phyloP scores from a whole-genome alignment of 805 yeast species.

The Hanseniaspora pseudoguilliermondii region DNA sequence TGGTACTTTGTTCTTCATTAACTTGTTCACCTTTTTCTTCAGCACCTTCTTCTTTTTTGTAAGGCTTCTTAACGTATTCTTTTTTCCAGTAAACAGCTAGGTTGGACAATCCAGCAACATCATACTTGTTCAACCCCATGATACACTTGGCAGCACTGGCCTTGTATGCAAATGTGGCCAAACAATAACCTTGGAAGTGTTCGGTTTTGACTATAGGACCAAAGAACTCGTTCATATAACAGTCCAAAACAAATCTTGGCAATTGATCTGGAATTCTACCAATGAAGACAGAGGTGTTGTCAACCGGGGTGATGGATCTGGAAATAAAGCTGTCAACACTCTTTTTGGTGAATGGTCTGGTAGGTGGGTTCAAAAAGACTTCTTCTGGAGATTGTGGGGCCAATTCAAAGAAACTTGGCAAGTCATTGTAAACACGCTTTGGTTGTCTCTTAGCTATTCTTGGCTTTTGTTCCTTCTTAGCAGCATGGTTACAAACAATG shows the following conservation, averaged over 20 bases:
- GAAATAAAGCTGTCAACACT: conserved; percentile 52
- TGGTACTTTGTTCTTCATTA: conserved; percentile 8
- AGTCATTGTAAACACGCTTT: conserved; percentile 15
- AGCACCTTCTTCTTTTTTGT: conserved; percentile 15
- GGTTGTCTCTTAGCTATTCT: conserved; percentile 19
- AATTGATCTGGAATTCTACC: conserved; percentile 62
- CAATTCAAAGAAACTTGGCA: conserved; percentile 13
- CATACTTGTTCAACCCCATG: conserved; percentile 56
- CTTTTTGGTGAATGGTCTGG: conserved; percentile 34
- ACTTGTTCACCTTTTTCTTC: conserved; percentile 14
- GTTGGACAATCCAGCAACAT: conserved; percentile 61
- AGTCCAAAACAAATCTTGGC: conserved; percentile 18
- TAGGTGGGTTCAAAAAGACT: conserved; percentile 20
- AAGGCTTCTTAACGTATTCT: conserved; percentile 32
- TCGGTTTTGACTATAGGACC: conserved; percentile 12
- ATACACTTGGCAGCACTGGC: conserved; percentile 84
- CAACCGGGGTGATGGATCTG: conserved; percentile 58
- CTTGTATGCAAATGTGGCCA: conserved; percentile 75
- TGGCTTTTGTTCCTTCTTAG: conserved; percentile 34
- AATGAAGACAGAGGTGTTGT: conserved; percentile 62
- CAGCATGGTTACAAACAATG: conserved; percentile 80
- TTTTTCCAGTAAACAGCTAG: conserved; percentile 84
- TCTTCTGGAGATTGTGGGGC: conserved; percentile 14
- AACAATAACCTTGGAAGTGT: conserved; percentile 53
- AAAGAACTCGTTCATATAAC: conserved; percentile 11